phyloP scores from a whole-genome alignment of 208 protist species.

The Trypanosoma platydactyli region DNA sequence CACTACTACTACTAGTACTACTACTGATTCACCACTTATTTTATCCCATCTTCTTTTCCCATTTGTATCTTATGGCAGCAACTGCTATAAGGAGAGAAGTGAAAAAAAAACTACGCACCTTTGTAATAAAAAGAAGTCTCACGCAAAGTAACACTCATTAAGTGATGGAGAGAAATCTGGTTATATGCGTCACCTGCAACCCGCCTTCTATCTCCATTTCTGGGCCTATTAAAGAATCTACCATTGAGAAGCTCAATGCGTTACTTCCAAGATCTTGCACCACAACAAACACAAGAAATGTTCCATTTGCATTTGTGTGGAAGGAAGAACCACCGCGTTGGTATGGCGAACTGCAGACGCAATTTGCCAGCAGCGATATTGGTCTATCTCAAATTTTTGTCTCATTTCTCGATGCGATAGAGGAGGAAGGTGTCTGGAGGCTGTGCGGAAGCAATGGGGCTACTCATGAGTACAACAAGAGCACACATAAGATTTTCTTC shows the following conservation, averaged over 20 bases:
- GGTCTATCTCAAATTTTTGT: slow-evolving; percentile 82
- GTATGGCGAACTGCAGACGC: slow-evolving; percentile 80
- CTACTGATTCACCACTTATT: background rate
- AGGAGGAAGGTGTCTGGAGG: slow-evolving; percentile 89
- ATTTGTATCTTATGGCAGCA: background rate
- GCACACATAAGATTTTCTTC: slow-evolving; percentile 90
- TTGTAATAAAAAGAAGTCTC: background rate
- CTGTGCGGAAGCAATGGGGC: slow-evolving; percentile 75
- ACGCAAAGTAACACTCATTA: background rate
- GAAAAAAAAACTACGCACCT: slow-evolving; percentile 2
- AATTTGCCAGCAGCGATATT: slow-evolving; percentile 90
- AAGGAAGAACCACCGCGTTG: slow-evolving; percentile 85
- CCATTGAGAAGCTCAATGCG: slow-evolving; percentile 85
- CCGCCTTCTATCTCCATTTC: slow-evolving; percentile 86
- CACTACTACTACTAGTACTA: no score
- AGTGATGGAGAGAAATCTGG: slow-evolving; percentile 75
- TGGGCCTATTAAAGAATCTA: slow-evolving; percentile 89
- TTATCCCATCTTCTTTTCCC: background rate
- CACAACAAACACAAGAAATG: slow-evolving; percentile 83
- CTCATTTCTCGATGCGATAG: slow-evolving; percentile 73
- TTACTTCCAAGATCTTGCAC: slow-evolving; percentile 78
- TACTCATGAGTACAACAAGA: slow-evolving; percentile 77
- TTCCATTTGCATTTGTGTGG: slow-evolving; percentile 68
- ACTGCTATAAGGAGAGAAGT: background rate
- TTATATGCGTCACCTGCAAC: slow-evolving; percentile 91